Percentiles rank a stretch among this genome's conserved stretches.
These are phyloP conservation scores for Phaeomoniella chlamydospora DNA, from an alignment of 2,329 filamentous ascomycete species.

Conservation along the genomic window DNA sequence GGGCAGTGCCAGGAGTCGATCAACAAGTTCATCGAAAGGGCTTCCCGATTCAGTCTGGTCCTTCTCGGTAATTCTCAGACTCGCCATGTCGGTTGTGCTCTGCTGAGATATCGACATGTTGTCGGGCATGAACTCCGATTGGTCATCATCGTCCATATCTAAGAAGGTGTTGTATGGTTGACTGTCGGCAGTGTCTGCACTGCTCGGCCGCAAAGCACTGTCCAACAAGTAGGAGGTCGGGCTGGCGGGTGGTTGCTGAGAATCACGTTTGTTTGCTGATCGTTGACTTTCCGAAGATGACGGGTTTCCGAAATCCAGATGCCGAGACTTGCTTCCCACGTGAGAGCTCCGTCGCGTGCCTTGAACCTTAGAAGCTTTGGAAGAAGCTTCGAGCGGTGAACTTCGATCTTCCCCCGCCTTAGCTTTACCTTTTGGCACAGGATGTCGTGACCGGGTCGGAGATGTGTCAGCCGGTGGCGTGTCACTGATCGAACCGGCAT, in stretches of 20 bases:
- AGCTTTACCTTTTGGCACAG: too few relatives aligned
- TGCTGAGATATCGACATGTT: background rate
- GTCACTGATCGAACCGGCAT: too few relatives aligned
- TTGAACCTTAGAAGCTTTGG: too few relatives aligned
- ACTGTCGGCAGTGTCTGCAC: conserved; percentile 8
- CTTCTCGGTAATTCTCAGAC: conserved; percentile 12
- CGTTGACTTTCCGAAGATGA: too few relatives aligned
- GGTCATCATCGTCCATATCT: conserved; percentile 13
- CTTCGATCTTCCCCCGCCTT: too few relatives aligned
- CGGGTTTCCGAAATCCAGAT: too few relatives aligned
- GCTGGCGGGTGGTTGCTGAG: background rate
- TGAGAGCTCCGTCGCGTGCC: too few relatives aligned
- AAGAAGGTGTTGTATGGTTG: conserved; percentile 12
- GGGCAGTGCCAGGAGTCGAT: conserved; percentile 68
- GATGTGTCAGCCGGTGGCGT: too few relatives aligned
- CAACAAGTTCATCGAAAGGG: conserved; percentile 56
- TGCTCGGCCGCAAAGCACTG: conserved; percentile 5
- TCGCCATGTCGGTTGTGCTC: conserved; percentile 2
- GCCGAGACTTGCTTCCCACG: too few relatives aligned
- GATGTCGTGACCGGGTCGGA: too few relatives aligned
- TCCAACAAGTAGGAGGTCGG: background rate
- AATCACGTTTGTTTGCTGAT: too few relatives aligned
- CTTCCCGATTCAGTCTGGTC: conserved; percentile 20
- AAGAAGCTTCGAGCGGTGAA: too few relatives aligned
- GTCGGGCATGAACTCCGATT: background rate